A percentile compares a stretch with the other conserved stretches of the same genome.
Evolutionary conservation across 495 filamentous ascomycete genomes (phyloP).

Genomic region (Penicillium paxilli): DNA sequence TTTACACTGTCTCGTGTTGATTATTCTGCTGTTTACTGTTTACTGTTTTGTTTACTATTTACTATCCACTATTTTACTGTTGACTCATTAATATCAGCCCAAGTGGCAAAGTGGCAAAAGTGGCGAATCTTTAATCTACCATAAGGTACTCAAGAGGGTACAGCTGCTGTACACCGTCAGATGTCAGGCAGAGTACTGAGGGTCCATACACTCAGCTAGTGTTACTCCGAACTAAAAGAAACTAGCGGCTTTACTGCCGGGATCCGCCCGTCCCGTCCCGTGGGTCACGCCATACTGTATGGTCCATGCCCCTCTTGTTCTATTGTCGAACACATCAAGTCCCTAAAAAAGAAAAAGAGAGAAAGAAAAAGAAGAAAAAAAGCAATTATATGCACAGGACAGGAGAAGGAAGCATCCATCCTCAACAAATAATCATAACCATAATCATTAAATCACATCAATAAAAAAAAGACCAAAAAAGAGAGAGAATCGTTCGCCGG

Average conservation of each 20-base stretch:
- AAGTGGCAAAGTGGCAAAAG: not conserved
- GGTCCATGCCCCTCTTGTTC: constrained; percentile 5
- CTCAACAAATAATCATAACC: not conserved
- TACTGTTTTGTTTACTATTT: not conserved
- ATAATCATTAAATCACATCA: not conserved
- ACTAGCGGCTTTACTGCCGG: too few species aligned
- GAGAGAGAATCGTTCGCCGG: constrained; percentile 4
- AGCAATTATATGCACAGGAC: constrained; percentile 25
- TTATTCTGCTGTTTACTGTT: not conserved
- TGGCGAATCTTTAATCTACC: not conserved
- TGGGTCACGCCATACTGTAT: not conserved
- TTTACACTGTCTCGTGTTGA: not conserved
- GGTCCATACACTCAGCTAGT: too few species aligned
- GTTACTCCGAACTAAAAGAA: too few species aligned
- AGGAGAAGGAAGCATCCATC: constrained; percentile 16
- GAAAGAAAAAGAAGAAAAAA: constrained; percentile 2
- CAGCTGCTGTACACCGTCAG: too few species aligned
- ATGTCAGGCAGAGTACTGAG: too few species aligned
- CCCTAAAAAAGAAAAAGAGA: constrained; percentile 5
- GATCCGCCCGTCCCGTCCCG: constrained; percentile 23
- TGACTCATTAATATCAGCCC: not conserved
- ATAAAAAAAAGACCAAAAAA: not conserved
- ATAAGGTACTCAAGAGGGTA: too few species aligned
- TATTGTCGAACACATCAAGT: constrained; percentile 19
- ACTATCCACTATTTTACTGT: not conserved